Evolutionary conservation across 1,139 yeast genomes (phyloP).

Genomic region (Geotrichum carabidarum): DNA sequence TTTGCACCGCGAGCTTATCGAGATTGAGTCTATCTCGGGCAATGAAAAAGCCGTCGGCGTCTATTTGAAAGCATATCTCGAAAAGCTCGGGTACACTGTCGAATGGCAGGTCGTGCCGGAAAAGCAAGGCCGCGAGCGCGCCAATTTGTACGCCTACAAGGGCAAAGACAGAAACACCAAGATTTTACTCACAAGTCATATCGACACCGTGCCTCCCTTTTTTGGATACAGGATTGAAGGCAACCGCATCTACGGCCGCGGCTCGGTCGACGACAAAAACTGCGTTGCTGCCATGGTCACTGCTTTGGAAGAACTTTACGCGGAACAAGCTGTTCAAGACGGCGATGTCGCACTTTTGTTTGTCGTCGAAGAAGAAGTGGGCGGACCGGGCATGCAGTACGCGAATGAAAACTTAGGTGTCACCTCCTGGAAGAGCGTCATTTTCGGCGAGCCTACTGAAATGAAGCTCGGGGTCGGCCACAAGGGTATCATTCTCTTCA

Average conservation of each 20-base stretch:
- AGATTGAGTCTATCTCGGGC: slow-evolving; percentile 40
- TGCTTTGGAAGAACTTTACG: slow-evolving; percentile 47
- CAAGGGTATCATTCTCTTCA: slow-evolving; percentile 50
- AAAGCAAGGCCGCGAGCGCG: slow-evolving; percentile 36
- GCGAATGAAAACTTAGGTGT: slow-evolving; percentile 43
- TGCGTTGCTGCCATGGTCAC: slow-evolving; percentile 51
- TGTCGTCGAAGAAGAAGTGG: slow-evolving; percentile 66
- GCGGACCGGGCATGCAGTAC: slow-evolving; percentile 56
- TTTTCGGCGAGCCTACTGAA: slow-evolving; percentile 75
- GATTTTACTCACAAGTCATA: slow-evolving; percentile 67
- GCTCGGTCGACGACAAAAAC: slow-evolving; percentile 61
- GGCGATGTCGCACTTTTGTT: slow-evolving; percentile 58
- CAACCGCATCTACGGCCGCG: slow-evolving; percentile 55
- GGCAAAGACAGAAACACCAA: slow-evolving; percentile 46
- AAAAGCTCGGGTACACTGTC: slow-evolving; percentile 47
- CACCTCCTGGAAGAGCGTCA: slow-evolving; percentile 51
- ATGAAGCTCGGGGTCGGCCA: slow-evolving; percentile 65
- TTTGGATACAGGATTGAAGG: slow-evolving; percentile 67
- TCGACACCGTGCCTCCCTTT: slow-evolving; percentile 81
- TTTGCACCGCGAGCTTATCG: slow-evolving; percentile 40
- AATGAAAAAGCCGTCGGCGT: slow-evolving; percentile 36
- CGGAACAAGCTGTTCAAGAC: slow-evolving; percentile 39
- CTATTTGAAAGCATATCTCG: slow-evolving; percentile 40
- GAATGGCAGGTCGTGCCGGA: slow-evolving; percentile 42
- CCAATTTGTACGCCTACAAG: slow-evolving; percentile 54